Percentiles rank a stretch among this genome's conserved stretches.
phyloP scores from a whole-genome alignment of 2,329 filamentous ascomycete genomes.

The Claviceps cyperi region DNA sequence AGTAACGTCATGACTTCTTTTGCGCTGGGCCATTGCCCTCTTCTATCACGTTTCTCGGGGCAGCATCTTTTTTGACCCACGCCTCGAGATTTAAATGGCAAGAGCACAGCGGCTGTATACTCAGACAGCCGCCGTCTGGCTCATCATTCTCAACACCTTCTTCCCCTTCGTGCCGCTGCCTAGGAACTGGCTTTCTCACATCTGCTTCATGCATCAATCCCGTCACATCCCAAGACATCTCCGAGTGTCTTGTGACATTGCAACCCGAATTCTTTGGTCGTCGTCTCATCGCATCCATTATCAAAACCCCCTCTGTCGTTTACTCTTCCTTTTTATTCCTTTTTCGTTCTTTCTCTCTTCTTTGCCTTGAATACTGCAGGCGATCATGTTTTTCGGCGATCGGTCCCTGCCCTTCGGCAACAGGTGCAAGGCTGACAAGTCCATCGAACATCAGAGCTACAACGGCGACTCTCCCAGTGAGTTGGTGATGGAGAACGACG shows the following conservation, averaged over 20 bases:
- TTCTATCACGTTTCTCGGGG: neutral
- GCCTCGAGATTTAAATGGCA: neutral
- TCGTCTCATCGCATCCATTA: neutral
- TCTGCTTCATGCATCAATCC: neutral
- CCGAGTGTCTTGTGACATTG: neutral
- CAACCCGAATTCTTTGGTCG: neutral
- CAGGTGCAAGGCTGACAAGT: constrained; percentile 13
- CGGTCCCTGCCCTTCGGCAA: constrained; percentile 9
- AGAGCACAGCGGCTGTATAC: neutral
- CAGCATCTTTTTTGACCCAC: neutral
- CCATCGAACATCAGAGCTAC: constrained; percentile 27
- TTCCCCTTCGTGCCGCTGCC: neutral
- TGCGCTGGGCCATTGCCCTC: neutral
- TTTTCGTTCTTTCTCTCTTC: constrained; percentile 6
- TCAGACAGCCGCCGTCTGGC: neutral
- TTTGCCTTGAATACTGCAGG: constrained; percentile 1
- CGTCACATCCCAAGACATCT: neutral
- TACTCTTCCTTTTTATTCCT: too few species aligned
- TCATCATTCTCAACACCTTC: neutral
- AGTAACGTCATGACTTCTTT: neutral
- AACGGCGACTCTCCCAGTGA: constrained; percentile 41
- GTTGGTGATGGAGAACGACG: constrained; percentile 41
- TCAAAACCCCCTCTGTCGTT: too few species aligned
- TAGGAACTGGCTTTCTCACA: neutral
- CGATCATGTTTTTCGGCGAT: constrained; percentile 11